Conservation (phyloP, 1,284 basidiomycete genomes). For the Omphalotus olearius region DNA sequence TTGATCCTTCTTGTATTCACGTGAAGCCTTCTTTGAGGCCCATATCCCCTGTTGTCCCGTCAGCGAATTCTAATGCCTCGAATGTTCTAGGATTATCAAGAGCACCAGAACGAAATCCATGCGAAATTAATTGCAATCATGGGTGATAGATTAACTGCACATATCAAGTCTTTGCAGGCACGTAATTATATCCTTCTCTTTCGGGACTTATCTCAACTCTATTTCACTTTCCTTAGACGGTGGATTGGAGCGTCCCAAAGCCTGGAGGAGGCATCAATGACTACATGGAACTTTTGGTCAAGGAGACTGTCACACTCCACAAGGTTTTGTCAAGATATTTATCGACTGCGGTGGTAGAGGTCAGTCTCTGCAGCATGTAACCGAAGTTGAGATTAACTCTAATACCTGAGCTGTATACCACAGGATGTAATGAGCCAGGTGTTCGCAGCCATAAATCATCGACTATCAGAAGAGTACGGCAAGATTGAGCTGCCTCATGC, state of each 20-base stretch:
- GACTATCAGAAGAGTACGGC: constrained; percentile 80
- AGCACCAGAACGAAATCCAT: constrained; percentile 99
- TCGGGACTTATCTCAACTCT: neutral
- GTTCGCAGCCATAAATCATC: constrained; percentile 86
- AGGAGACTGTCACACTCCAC: constrained; percentile 94
- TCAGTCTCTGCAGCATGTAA: constrained; percentile 31
- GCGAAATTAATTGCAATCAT: constrained; percentile 97
- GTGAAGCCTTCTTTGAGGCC: too few species aligned
- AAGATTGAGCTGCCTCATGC: constrained; percentile 77
- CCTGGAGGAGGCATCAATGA: constrained; percentile 59
- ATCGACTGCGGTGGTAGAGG: constrained; percentile 73
- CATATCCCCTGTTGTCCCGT: too few species aligned
- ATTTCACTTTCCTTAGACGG: constrained; percentile 37
- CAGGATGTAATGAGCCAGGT: constrained; percentile 92
- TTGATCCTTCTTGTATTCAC: too few species aligned
- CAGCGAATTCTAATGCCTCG: too few species aligned
- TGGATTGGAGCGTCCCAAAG: constrained; percentile 72
- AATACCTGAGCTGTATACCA: constrained; percentile 3
- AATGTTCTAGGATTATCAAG: constrained; percentile 82
- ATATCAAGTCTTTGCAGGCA: constrained; percentile 78
- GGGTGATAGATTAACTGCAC: constrained; percentile 89
- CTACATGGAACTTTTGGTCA: constrained; percentile 90
- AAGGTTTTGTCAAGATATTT: constrained; percentile 95
- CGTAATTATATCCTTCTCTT: constrained; percentile 19
- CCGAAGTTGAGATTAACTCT: constrained; percentile 3